These are phyloP conservation scores for Spathaspora gorwiae DNA, from an alignment of 805 yeast species.

Conservation along the genomic window DNA sequence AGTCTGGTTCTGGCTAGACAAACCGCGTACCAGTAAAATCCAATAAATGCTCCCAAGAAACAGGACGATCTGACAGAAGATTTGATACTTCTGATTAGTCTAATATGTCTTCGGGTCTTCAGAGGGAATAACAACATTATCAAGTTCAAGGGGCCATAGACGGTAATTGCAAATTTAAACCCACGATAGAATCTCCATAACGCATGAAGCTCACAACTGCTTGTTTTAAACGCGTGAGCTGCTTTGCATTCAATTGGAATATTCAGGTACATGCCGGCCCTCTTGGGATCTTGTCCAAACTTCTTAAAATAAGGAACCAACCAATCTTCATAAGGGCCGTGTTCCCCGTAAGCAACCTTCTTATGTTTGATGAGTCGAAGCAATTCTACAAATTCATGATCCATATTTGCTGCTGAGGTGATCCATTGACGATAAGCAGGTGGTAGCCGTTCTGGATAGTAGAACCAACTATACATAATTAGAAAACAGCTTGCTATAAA, in stretches of 20 bases:
- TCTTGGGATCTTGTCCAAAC: conserved; percentile 28
- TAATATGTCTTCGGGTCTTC: conserved; percentile 11
- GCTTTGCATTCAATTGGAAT: conserved; percentile 36
- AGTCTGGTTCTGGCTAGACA: conserved; percentile 39
- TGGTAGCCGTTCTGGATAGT: conserved; percentile 36
- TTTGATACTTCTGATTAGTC: conserved; percentile 17
- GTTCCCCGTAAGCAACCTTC: conserved; percentile 31
- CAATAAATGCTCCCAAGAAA: conserved; percentile 40
- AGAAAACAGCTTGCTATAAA: conserved; percentile 26
- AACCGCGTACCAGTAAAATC: conserved; percentile 44
- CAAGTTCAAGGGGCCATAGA: conserved; percentile 40
- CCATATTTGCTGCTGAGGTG: conserved; percentile 47
- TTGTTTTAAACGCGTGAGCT: conserved; percentile 36
- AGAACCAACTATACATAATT: conserved; percentile 38
- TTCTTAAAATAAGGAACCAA: conserved; percentile 28
- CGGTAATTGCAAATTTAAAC: conserved; percentile 33
- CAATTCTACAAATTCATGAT: conserved; percentile 30
- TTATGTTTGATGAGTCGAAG: conserved; percentile 28
- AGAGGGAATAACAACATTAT: conserved; percentile 24
- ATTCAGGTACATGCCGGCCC: conserved; percentile 18
- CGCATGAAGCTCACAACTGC: conserved; percentile 44
- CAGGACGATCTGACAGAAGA: conserved; percentile 37
- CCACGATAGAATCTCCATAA: conserved; percentile 42
- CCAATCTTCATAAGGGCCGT: conserved; percentile 21
- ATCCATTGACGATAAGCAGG: conserved; percentile 45